Base-by-base conservation (phyloP, 2,329 filamentous ascomycete genomes). In the Fusarium temperatum region DNA sequence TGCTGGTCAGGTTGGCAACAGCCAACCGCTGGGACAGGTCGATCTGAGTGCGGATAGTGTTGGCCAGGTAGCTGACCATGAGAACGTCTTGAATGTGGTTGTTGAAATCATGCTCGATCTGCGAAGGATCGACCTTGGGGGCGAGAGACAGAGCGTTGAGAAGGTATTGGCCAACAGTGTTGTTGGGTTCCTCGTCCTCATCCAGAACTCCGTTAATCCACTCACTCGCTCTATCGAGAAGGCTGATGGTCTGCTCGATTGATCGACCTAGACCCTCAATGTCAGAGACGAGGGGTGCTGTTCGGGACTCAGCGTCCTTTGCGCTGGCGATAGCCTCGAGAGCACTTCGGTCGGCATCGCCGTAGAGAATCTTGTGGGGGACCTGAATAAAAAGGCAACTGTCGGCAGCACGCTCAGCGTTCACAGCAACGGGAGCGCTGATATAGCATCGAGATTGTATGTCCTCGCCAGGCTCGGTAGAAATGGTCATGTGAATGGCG, bases 11-110 rank as follows among this genome's bases (percentile, higher is more conserved):
- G 78, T 89, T 89, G 74, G 93, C 91, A n/a, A 91, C 96, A 61
- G 96, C 96, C 80, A 99, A 88, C 74, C 96, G 91, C 89, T 98
- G 97, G 75, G 95, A 97, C 68, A 99, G 91, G 81, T 98, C 96
- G 87, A 99, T 98, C 87, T 99, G 96, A 78, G 96, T 98, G 84
- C 96, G 94, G 85, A 98, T 98, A 76, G 95, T 98, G 89, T 98
- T 99, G 83, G 96, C 95, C 75, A 99, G 90, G 87, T 99, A 99
- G 77, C 95, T 97, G 79, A 99, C 95, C 84, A 98, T 95, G 76
- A 99, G 91, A 70, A 99, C 95, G 83, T 99, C 96, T 87, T 99
- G 96, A 84, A 99, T 95, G 87, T 99, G 96, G 88, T 97, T 98
- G 91, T 99, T 99, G 90, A 99, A 99, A 87, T 98, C 95, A 82